Evolutionary conservation across 345 rosid species (phyloP).

Genomic region (Theobroma cacao): DNA sequence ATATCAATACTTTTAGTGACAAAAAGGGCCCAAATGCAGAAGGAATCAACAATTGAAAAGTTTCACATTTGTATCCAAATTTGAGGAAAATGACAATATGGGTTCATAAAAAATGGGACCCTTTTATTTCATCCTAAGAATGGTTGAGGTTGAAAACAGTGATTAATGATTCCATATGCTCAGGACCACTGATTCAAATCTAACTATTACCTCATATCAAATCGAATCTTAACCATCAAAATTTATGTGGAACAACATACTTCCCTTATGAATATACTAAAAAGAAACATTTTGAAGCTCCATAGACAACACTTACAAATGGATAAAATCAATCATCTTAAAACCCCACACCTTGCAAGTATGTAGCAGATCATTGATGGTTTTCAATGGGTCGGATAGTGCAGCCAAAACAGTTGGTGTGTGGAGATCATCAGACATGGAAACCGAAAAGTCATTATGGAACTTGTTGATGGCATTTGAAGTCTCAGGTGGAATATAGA

Average conservation of each 20-base stretch:
- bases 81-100: background rate
- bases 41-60: background rate
- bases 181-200: background rate
- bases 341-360: conserved; percentile 62
- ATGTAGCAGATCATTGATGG: conserved; percentile 77
- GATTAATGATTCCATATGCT: background rate
- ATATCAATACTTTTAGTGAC: background rate
- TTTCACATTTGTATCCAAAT: background rate
- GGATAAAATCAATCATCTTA: background rate
- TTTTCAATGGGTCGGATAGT: conserved; percentile 79
- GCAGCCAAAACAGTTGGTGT: conserved; percentile 81
- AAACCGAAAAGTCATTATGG: conserved; percentile 49
- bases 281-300: background rate
- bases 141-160: background rate
- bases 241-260: no score
- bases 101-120: background rate
- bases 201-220: no score
- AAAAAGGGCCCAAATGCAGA: background rate
- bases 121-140: background rate
- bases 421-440: conserved; percentile 95
- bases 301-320: background rate
- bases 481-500: conserved; percentile 53
- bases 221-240: no score
- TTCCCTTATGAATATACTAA: background rate
- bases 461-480: conserved; percentile 44